Base-by-base conservation (phyloP, 495 filamentous ascomycete genomes). In the Glonium stellatum region DNA sequence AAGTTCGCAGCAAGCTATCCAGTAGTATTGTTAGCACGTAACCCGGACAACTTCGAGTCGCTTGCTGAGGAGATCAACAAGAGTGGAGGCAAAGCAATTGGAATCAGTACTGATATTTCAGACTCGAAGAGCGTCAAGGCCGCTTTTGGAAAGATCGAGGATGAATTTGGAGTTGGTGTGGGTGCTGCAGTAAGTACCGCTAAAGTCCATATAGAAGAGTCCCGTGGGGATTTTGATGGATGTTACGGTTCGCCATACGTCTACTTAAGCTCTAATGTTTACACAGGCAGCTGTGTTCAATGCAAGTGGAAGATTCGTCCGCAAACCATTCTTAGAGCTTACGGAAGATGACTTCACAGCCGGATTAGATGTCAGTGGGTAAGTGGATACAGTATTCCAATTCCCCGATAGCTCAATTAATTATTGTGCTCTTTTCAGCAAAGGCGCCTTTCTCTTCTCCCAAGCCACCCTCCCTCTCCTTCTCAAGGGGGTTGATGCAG, bases 231-330 rank as follows among this genome's bases (percentile, higher is more conserved):
- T 2, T 31, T 31, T 31, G 27, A 31, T 6, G 27, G 6, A 31
- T 6, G 2, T 2, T 31, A 31, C 27, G 27, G 27, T 31, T 6
- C 27, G 27, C 2, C 2, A 31, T 31, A 31, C 6, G 27, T 31
- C 27, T 31, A 31, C 27, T 31, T 31, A 31, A 6, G 27, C 6
- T 3, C 27, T 31, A 31, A 31, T 31, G 6, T 31, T 31, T 80
- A 27, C 72, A 88, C 1, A 89, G 9, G 92, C 88, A 0, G 90
- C 90, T 0, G 75, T 97, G 5, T 96, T 88, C 70, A 96, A 97
- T 69, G 84, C 85, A n/a, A 80, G 79, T 3, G 85, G 81, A 31
- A 79, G 82, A 1, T 87, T 89, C 60, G 75, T 83, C 5, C 76
- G 80, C 39, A 93, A 92, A 76, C 88, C 90, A 1, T 95, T 97